Base-by-base conservation (phyloP, 2,329 filamentous ascomycete species). In the Colletotrichum sidae region DNA sequence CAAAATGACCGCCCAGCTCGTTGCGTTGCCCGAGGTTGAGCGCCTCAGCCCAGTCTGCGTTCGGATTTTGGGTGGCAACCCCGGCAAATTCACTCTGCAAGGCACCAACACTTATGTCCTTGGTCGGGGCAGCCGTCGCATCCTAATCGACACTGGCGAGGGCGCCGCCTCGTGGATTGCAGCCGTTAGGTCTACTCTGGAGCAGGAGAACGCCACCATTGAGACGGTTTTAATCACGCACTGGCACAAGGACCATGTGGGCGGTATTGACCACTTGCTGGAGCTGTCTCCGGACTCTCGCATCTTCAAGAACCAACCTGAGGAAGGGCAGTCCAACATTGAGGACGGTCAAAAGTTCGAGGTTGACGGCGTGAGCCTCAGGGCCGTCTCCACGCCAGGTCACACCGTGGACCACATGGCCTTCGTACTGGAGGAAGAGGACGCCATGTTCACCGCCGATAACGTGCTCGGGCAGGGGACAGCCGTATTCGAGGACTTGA, bases 21-120 rank as follows among this genome's bases (percentile, higher is more conserved):
- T 87, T 35, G 77, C 84, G 15, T 84, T 98, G 12, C 89, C 90
- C 5, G 88, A 91, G 67, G 86, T 97, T 55, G 89, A 95, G 78
- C 88, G 91, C 67, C 83, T 98, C 59, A 95, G 92, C 73, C 86
- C 91, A 17, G 82, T 86, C 12, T 91, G 94, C 49, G 90, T 97
- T 68, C 88, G 96, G 60, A 92, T 99, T 67, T 83, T 98, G 15
- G 96, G 91, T 64, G 93, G 92, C 8, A 99, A 99, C 78, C 95
- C 96, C 11, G 88, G 92, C 74, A 97, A 97, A 82, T 90, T 89
- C 72, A 85, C 87, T 5, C 79, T 91, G 10, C 87, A 91, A 78
- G 90, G 94, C 68, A 97, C 96, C 70, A 99, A 99, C 77, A 99
- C 96, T 39, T 99, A 99, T 77, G 86, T 99, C 15, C 74, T 99